Evolutionary conservation across 495 filamentous ascomycete species (phyloP).

Genomic region (Lentithecium fluviatile): DNA sequence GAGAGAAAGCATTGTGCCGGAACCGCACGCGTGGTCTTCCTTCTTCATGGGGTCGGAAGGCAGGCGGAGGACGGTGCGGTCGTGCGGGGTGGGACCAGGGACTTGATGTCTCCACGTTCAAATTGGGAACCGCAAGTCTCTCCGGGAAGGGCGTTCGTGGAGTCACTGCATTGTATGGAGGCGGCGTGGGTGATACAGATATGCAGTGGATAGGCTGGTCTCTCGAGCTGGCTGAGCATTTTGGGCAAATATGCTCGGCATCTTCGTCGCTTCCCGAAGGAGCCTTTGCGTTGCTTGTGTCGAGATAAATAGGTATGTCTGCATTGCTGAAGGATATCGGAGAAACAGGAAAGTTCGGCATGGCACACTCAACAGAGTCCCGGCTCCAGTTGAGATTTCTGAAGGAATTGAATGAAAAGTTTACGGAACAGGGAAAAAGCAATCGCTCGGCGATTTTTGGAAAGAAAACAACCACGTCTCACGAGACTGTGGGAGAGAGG

Average conservation of each 20-base stretch:
- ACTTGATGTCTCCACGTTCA: conserved; percentile 10
- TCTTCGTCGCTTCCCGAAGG: not conserved
- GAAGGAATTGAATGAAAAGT: too few species aligned
- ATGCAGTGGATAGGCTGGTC: conserved; percentile 18
- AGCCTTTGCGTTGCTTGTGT: not conserved
- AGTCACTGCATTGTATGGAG: conserved; percentile 8
- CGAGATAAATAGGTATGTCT: conserved; percentile 4
- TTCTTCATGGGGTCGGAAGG: conserved; percentile 1
- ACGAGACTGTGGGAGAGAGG: too few species aligned
- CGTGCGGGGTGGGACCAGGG: not conserved
- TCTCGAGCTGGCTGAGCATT: conserved; percentile 8
- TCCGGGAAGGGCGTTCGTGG: not conserved
- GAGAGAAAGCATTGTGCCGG: not conserved
- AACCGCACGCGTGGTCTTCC: conserved; percentile 10
- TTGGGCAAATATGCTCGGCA: conserved; percentile 6
- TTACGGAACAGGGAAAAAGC: too few species aligned
- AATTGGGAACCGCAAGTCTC: not conserved
- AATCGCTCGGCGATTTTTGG: too few species aligned
- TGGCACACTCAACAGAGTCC: not conserved
- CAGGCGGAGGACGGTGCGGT: conserved; percentile 1
- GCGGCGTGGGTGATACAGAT: conserved; percentile 9
- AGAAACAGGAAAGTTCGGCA: conserved; percentile 8
- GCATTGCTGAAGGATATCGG: conserved; percentile 4
- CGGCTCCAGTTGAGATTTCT: too few species aligned
- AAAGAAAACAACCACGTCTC: too few species aligned